Evolutionary conservation across 2,329 filamentous ascomycete species (phyloP).

Genomic region (Penicillium occitanis): DNA sequence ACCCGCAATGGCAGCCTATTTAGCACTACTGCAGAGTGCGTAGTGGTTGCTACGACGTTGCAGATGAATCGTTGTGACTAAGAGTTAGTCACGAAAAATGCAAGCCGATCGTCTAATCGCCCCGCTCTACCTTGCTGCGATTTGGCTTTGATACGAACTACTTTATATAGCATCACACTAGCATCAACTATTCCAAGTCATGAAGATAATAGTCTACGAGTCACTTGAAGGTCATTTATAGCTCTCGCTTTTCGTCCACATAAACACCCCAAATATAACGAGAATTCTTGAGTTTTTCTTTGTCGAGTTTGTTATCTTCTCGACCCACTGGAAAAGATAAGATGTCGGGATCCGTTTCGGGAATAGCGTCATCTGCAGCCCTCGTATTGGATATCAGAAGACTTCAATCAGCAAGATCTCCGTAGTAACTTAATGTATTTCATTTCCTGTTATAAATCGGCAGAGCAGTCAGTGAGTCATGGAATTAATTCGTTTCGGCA

Average conservation of each 20-base stretch:
- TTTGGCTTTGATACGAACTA: background rate
- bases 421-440: background rate
- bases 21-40: background rate
- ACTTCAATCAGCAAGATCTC: too few relatives aligned
- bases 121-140: background rate
- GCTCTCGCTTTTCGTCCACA: background rate
- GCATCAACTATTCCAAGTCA: background rate
- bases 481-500: background rate
- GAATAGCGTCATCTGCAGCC: background rate
- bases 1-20: background rate
- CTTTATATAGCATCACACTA: background rate
- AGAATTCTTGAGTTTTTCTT: background rate
- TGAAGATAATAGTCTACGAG: background rate
- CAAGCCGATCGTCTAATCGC: background rate
- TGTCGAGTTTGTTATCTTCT: background rate
- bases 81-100: constrained; percentile 2
- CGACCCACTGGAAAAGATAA: background rate
- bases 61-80: background rate
- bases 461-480: background rate
- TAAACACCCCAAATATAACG: background rate
- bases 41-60: background rate
- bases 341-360: background rate
- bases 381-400: background rate
- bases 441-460: background rate
- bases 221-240: background rate